Evolutionary conservation across 768 basidiomycete genomes (phyloP), one percentile per base, ranked within the genome.

Genomic region (Thelephora aurantiotincta): DNA sequence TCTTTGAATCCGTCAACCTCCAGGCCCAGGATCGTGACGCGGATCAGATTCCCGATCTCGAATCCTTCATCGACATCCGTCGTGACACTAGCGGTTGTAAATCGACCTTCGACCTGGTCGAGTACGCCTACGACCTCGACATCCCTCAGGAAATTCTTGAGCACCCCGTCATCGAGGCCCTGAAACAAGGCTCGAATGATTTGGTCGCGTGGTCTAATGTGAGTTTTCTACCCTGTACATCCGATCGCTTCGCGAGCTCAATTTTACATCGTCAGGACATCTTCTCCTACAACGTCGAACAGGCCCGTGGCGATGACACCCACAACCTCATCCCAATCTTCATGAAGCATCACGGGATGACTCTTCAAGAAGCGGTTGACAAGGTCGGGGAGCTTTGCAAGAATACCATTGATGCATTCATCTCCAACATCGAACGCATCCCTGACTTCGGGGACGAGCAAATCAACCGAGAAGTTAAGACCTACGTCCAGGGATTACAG

Each of bases 141-240:
- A 75, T 88, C 44, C 85, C 85, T 1, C 82, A 85, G 54, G 76
- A 78, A 53, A 82, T 87, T 48, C 79, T 84, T 72, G 74, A 80
- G 18, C 79, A 87, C 55, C 80, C 81, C 16, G 60, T 76, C 48
- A 68, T 88, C 48, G 66, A 65, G 47, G 72, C 68, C 54, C 68
- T 88, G 14, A 78, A 78, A 22, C 76, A 86, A 61, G 78, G 80
- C 11, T 68, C 82, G 26, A 86, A 87, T 50, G 85, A 87, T 58
- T 71, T 86, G 46, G 81, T 87, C 53, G 78, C 82, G 41, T 84
- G 80, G 82, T 83, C 80, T 7, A 85, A 86, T 54, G 83, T 82
- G 68, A 65, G 77, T 57, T 44, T 36, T 34, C 18, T 49, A 22
- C 35, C 36, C 19, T 11, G 7, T 11, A 41, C 36, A 47, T 48